Evolutionary conservation across 768 basidiomycete species (phyloP).

Genomic region (Hemileccinum rubropunctum): DNA sequence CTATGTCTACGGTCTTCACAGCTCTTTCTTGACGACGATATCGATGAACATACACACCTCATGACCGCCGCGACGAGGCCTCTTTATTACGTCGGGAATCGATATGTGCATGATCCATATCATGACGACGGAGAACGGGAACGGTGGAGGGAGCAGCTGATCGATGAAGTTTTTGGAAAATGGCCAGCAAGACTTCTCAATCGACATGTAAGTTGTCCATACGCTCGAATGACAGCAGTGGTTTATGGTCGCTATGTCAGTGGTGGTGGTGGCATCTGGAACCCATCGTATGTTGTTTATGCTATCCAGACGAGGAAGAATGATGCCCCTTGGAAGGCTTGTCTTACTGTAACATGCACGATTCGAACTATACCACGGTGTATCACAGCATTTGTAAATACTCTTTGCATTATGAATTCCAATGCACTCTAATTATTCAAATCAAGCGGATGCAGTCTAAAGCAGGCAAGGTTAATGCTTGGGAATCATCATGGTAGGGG

Average conservation of each 20-base stretch:
- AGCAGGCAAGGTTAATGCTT: conserved; percentile 14
- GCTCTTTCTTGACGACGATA: conserved; percentile 12
- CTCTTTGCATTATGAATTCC: conserved; percentile 3
- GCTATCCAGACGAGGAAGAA: conserved; percentile 53
- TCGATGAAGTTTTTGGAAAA: conserved; percentile 57
- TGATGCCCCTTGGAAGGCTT: conserved; percentile 17
- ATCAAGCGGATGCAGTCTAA: not conserved
- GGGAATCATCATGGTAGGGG: conserved; percentile 86
- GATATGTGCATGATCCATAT: conserved; percentile 18
- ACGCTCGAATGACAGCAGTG: not conserved
- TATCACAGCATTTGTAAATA: conserved; percentile 10
- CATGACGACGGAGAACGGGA: conserved; percentile 30
- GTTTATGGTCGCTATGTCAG: conserved; percentile 34
- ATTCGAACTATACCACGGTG: not conserved
- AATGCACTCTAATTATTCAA: not conserved
- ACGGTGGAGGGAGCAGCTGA: conserved; percentile 39
- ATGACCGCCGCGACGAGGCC: conserved; percentile 25
- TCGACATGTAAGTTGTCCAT: conserved; percentile 50
- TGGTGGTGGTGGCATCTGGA: conserved; percentile 87
- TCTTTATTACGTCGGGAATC: conserved; percentile 18
- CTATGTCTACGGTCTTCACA: conserved; percentile 7
- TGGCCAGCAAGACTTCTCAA: conserved; percentile 74
- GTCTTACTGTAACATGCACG: too few species aligned
- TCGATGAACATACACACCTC: conserved; percentile 41
- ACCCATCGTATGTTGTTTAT: conserved; percentile 61